Evolutionary conservation across 192 early-diverging fungal genomes (phyloP).

Genomic region (Coemansia sp.): DNA sequence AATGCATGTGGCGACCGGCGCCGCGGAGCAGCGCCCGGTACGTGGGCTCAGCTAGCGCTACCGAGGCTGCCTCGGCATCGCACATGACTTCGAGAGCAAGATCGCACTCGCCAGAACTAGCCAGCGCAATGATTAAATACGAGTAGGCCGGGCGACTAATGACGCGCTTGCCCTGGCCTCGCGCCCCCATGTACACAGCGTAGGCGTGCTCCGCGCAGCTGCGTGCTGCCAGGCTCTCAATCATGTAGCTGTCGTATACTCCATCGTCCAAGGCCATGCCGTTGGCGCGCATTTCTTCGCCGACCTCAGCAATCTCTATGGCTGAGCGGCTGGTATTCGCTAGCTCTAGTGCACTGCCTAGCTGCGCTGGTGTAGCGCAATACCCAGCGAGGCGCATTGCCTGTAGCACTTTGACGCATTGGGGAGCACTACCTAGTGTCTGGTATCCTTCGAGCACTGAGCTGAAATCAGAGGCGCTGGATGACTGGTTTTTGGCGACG

Average conservation of each 20-base stretch:
- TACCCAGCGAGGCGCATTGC: slow-evolving; percentile 17
- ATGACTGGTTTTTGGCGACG: background rate
- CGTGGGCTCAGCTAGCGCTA: slow-evolving; percentile 6
- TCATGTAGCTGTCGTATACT: slow-evolving; percentile 20
- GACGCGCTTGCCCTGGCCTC: background rate
- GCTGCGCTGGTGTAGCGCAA: slow-evolving; percentile 12
- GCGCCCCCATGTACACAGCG: slow-evolving; percentile 17
- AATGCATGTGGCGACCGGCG: slow-evolving; percentile 17
- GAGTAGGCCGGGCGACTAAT: slow-evolving; percentile 3
- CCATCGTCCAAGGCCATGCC: slow-evolving; percentile 9
- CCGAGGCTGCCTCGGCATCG: slow-evolving; percentile 2
- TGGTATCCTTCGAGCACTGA: slow-evolving; percentile 39
- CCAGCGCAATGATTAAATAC: slow-evolving; percentile 14
- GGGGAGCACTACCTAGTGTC: background rate
- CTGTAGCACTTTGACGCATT: slow-evolving; percentile 23
- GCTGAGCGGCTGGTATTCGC: background rate
- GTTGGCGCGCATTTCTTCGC: slow-evolving; percentile 34
- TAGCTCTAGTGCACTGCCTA: slow-evolving; percentile 19
- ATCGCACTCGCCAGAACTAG: slow-evolving; percentile 17
- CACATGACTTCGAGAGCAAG: slow-evolving; percentile 19
- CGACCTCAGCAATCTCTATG: slow-evolving; percentile 10
- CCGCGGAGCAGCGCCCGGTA: slow-evolving; percentile 16
- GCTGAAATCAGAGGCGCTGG: slow-evolving; percentile 7
- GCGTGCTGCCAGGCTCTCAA: slow-evolving; percentile 8
- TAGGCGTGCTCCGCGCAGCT: slow-evolving; percentile 32